Evolutionary conservation across 1,284 basidiomycete species (phyloP).

Genomic region (Trichosporon sp.): DNA sequence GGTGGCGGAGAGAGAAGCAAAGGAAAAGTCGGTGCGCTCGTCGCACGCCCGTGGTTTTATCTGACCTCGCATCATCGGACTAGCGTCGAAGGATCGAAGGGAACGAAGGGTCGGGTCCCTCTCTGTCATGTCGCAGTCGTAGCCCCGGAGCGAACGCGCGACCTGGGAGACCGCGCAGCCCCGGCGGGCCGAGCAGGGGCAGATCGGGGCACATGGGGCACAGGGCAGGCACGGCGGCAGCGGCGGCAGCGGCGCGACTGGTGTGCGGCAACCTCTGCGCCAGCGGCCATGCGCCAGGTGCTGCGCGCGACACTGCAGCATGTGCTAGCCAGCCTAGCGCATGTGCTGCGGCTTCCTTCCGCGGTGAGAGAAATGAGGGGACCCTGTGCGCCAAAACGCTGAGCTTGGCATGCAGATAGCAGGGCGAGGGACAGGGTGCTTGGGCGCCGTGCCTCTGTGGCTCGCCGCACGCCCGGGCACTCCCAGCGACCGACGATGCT

Average conservation of each 20-base stretch:
- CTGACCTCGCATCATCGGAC: neutral
- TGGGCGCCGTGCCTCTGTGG: neutral
- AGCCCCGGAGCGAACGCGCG: neutral
- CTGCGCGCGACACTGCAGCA: neutral
- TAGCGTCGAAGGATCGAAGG: neutral
- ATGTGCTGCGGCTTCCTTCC: slow-evolving; percentile 2
- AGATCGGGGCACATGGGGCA: neutral
- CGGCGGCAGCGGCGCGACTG: neutral
- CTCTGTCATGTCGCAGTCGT: neutral
- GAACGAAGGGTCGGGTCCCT: neutral
- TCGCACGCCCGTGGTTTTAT: neutral
- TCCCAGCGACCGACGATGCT: neutral
- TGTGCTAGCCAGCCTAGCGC: neutral
- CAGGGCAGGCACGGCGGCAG: neutral
- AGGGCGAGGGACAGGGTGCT: too few relatives aligned
- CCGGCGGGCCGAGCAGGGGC: neutral
- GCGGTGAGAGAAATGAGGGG: neutral
- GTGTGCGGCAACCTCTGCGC: neutral
- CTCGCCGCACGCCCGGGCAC: neutral
- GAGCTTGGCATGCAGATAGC: neutral
- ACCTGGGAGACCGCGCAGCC: neutral
- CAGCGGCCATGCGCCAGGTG: neutral
- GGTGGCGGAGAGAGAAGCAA: neutral
- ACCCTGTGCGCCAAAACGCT: neutral
- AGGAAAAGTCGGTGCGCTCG: neutral